Percentiles rank a stretch among this genome's conserved stretches.
Conservation (phyloP, 768 basidiomycete species). For the Dacryopinax primogenitus region DNA sequence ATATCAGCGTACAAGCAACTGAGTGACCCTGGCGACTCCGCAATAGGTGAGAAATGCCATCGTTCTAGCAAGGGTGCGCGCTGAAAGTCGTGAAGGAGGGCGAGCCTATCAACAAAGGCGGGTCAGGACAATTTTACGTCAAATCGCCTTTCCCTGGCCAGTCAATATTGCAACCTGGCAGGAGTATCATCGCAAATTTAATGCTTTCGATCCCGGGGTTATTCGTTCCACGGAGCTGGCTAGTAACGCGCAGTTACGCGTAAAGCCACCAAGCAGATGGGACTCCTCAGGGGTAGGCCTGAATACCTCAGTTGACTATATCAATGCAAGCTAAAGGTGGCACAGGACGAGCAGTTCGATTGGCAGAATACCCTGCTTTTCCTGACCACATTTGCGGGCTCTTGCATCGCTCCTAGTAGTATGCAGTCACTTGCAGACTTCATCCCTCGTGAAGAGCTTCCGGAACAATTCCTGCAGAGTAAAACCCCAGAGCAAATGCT, state of each 20-base stretch:
- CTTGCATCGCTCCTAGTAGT: constrained; percentile 45
- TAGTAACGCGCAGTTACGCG: neutral
- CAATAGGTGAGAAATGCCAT: constrained; percentile 43
- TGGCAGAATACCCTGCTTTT: constrained; percentile 80
- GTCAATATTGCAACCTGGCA: constrained; percentile 71
- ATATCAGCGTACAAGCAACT: constrained; percentile 12
- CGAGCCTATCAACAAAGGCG: constrained; percentile 62
- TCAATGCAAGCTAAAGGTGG: neutral
- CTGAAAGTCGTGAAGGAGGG: constrained; percentile 39
- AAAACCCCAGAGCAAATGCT: constrained; percentile 34
- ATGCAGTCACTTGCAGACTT: constrained; percentile 18
- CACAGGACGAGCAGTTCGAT: constrained; percentile 57
- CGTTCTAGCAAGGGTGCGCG: neutral
- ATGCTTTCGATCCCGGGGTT: constrained; percentile 9
- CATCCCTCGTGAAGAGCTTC: constrained; percentile 17
- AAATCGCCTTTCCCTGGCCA: constrained; percentile 48
- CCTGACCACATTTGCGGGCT: constrained; percentile 59
- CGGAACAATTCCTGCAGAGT: constrained; percentile 14
- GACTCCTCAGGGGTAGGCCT: constrained; percentile 1
- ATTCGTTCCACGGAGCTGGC: neutral
- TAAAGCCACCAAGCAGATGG: neutral
- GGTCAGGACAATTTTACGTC: constrained; percentile 54
- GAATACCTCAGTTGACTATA: neutral
- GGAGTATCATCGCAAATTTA: constrained; percentile 35
- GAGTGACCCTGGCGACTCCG: constrained; percentile 57